phyloP scores from a whole-genome alignment of 2,329 filamentous ascomycete species.

The Sclerotinia borealis region DNA sequence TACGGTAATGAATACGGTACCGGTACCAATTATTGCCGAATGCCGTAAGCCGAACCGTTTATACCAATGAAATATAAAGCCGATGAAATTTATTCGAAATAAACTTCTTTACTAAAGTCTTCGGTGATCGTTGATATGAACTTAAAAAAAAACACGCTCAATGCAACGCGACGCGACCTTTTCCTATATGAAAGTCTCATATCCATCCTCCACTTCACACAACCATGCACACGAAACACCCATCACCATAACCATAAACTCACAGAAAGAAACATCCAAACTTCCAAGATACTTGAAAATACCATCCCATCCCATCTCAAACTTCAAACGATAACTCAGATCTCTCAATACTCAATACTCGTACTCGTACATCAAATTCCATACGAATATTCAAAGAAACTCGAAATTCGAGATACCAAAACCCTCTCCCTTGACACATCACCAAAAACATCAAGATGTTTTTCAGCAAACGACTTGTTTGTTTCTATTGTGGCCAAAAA shows the following conservation, averaged over 20 bases:
- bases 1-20: neutral
- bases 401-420: no score
- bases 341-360: no score
- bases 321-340: no score
- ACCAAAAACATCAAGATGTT: slow-evolving; percentile 25
- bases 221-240: no score
- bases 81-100: neutral
- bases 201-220: no score
- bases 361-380: no score
- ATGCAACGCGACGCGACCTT: neutral
- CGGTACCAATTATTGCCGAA: neutral
- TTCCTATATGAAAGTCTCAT: no score
- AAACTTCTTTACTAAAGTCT: neutral
- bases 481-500: slow-evolving; percentile 78
- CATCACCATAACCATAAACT: neutral
- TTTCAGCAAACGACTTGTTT: slow-evolving; percentile 44
- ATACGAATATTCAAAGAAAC: no score
- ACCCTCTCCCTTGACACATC: no score
- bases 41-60: neutral
- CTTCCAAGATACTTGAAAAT: neutral
- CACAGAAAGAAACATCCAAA: neutral
- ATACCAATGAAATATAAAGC: neutral
- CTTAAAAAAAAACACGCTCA: neutral
- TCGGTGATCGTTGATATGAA: neutral
- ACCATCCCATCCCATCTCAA: no score